A percentile compares a stretch with the other conserved stretches of the same genome.
phyloP scores from a whole-genome alignment of 2,329 filamentous ascomycete species.

The Reticulascus tulasneorum region DNA sequence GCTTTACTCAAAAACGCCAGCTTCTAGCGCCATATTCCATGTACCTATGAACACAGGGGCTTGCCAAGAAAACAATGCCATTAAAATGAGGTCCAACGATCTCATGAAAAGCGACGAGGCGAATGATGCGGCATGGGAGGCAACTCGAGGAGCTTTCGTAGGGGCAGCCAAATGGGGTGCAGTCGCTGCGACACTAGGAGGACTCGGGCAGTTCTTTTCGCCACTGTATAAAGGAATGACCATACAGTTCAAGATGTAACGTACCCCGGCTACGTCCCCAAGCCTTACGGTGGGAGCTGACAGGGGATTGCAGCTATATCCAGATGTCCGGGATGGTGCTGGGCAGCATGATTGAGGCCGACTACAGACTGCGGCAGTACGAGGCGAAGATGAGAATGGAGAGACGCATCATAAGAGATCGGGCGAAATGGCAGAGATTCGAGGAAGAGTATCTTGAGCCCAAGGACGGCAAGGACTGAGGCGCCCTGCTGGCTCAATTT shows the following conservation, averaged over 20 bases:
- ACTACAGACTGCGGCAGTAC: conserved; percentile 62
- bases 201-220: conserved; percentile 58
- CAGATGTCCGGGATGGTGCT: conserved; percentile 86
- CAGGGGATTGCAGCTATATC: conserved; percentile 54
- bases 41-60: no score
- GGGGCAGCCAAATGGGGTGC: conserved; percentile 72
- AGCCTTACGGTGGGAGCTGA: conserved; percentile 1
- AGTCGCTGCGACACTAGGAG: conserved; percentile 59
- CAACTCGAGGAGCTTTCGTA: conserved; percentile 59
- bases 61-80: conserved; percentile 4
- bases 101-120: conserved; percentile 63
- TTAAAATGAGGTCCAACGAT: conserved; percentile 47
- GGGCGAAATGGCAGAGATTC: conserved; percentile 65
- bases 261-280: not conserved
- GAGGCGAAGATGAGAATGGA: conserved; percentile 63
- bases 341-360: conserved; percentile 73
- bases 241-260: conserved; percentile 72
- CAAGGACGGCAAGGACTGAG: conserved; percentile 27
- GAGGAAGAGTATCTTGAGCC: conserved; percentile 56
- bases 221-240: conserved; percentile 71
- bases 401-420: conserved; percentile 59
- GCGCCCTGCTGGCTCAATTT: not conserved
- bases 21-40: no score
- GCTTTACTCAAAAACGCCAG: no score
- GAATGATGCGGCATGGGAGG: conserved; percentile 67